Percentiles rank a stretch among this genome's conserved stretches.
Conservation (phyloP, 768 basidiomycete species). For the Mycena polygramma region DNA sequence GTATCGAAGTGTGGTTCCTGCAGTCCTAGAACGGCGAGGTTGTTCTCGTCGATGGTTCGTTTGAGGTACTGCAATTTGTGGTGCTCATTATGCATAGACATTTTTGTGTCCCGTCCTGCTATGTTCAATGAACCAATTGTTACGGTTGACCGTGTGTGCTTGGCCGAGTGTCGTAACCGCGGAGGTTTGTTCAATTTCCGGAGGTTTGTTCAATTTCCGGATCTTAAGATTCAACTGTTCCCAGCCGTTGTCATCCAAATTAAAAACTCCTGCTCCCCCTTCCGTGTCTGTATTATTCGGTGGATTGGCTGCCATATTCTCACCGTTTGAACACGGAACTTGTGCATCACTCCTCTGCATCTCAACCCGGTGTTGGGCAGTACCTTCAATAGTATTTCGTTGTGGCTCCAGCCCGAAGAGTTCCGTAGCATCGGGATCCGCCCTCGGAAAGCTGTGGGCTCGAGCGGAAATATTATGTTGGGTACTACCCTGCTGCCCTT, state of each 20-base stretch:
- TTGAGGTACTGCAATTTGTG: slow-evolving; percentile 39
- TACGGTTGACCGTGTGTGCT: slow-evolving; percentile 13
- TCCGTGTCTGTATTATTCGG: not conserved
- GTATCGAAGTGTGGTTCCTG: too few species aligned
- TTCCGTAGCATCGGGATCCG: slow-evolving; percentile 1
- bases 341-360: too few species aligned
- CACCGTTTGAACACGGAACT: not conserved
- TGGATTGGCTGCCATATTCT: not conserved
- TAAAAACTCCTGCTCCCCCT: too few species aligned
- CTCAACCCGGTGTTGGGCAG: too few species aligned
- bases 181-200: not conserved
- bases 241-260: too few species aligned
- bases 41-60: slow-evolving; percentile 24
- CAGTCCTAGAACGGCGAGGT: too few species aligned
- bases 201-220: not conserved
- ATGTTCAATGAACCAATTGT: slow-evolving; percentile 24
- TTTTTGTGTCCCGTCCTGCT: slow-evolving; percentile 1
- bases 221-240: too few species aligned
- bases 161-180: not conserved
- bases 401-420: too few species aligned
- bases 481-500: slow-evolving; percentile 6
- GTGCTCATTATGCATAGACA: not conserved
- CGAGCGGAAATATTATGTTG: not conserved
- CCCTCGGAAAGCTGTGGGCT: not conserved
- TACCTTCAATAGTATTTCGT: too few species aligned